A percentile compares a stretch with the other conserved stretches of the same genome.
These are phyloP conservation scores for Bryoerythrophyllum caledonicum DNA, from an alignment of 225 moss, liverwort and hornwort species.

Conservation along the genomic window DNA sequence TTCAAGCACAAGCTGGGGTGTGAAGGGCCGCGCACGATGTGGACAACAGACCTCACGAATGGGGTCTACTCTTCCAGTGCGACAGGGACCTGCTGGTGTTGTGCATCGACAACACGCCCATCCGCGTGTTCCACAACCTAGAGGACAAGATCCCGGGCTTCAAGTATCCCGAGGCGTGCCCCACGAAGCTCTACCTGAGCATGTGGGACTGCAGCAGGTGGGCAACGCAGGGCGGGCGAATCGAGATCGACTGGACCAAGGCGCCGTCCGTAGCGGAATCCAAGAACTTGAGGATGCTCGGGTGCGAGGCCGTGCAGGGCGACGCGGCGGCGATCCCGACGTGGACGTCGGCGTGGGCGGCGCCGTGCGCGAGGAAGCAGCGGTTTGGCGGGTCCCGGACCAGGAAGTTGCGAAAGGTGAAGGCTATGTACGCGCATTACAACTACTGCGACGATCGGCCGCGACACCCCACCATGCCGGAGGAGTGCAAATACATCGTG, in stretches of 20 bases:
- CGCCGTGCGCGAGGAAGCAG: neutral
- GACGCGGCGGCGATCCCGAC: neutral
- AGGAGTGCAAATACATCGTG: slow-evolving; percentile 27
- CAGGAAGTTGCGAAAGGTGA: slow-evolving; percentile 50
- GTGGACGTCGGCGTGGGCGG: neutral
- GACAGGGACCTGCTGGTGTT: slow-evolving; percentile 39
- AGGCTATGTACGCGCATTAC: slow-evolving; percentile 46
- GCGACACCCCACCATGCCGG: neutral
- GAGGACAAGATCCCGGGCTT: slow-evolving; percentile 24
- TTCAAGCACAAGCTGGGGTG: too few species aligned
- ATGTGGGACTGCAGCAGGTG: slow-evolving; percentile 79
- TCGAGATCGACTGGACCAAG: slow-evolving; percentile 64
- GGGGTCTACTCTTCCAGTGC: slow-evolving; percentile 55
- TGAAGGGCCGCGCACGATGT: too few species aligned
- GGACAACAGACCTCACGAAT: too few species aligned
- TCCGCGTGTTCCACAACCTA: slow-evolving; percentile 61
- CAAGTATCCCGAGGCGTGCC: slow-evolving; percentile 50
- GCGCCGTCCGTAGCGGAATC: slow-evolving; percentile 54
- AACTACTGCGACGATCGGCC: slow-evolving; percentile 56
- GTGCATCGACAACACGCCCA: slow-evolving; percentile 60
- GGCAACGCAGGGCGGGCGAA: slow-evolving; percentile 56
- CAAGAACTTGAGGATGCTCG: neutral
- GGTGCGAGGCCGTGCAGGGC: neutral
- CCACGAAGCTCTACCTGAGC: slow-evolving; percentile 60
- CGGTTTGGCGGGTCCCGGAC: neutral